phyloP scores from a whole-genome alignment of 2,329 filamentous ascomycete genomes.

The Coniosporium tulheliwenetii region DNA sequence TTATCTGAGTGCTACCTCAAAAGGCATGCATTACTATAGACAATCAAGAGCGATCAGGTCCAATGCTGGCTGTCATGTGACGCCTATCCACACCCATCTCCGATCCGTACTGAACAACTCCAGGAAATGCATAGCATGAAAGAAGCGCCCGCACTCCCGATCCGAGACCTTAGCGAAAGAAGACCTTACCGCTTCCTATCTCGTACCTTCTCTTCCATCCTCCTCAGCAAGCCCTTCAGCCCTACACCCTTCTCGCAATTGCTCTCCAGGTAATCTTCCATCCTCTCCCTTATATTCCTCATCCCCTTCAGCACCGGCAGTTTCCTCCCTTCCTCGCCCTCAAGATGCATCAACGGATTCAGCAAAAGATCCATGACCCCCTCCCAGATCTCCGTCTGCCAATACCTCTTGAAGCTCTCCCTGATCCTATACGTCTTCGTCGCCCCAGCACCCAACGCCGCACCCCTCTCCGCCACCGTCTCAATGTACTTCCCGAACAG shows the following conservation, averaged over 20 bases:
- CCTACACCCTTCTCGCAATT: slow-evolving; percentile 67
- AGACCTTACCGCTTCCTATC: too few species aligned
- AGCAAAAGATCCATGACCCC: slow-evolving; percentile 72
- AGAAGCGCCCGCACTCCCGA: too few species aligned
- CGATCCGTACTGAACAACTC: too few species aligned
- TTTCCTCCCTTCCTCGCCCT: slow-evolving; percentile 45
- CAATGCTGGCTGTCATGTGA: too few species aligned
- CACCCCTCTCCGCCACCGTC: slow-evolving; percentile 38
- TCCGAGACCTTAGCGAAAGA: too few species aligned
- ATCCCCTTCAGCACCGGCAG: slow-evolving; percentile 64
- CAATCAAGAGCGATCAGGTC: too few species aligned
- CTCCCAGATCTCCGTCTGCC: slow-evolving; percentile 85
- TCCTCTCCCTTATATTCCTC: slow-evolving; percentile 51
- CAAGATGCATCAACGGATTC: slow-evolving; percentile 58
- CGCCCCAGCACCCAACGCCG: slow-evolving; percentile 37
- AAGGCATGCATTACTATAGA: too few species aligned
- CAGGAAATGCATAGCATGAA: too few species aligned
- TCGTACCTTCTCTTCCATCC: slow-evolving; percentile 40
- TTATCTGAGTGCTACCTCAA: too few species aligned
- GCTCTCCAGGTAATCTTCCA: slow-evolving; percentile 69
- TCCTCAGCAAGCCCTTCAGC: slow-evolving; percentile 36
- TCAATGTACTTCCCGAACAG: slow-evolving; percentile 94
- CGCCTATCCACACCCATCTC: too few species aligned
- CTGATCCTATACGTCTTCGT: slow-evolving; percentile 63
- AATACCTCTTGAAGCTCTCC: slow-evolving; percentile 83